Percentiles rank a stretch among this genome's conserved stretches.
Conservation (phyloP, 1,284 basidiomycete genomes). For the Apiotrichum veenhuisii region DNA sequence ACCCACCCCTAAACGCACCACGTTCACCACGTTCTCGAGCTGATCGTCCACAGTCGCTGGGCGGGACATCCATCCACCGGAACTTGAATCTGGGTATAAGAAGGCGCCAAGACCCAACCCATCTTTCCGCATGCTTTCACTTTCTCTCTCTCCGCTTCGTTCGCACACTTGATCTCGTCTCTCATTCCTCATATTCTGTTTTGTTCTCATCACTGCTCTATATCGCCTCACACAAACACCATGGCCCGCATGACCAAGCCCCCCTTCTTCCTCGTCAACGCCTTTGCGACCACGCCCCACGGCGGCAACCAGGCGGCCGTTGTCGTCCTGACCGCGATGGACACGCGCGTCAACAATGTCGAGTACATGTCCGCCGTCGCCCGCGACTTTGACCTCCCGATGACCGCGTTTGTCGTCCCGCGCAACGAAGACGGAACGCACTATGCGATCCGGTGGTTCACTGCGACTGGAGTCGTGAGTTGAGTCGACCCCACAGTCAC, state of each 20-base stretch:
- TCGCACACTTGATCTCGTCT: background rate
- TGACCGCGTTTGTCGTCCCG: conserved; percentile 31
- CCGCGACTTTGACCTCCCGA: conserved; percentile 32
- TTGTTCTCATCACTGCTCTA: too few species aligned
- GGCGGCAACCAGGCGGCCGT: conserved; percentile 41
- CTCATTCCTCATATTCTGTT: background rate
- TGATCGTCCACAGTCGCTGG: too few species aligned
- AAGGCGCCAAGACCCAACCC: too few species aligned
- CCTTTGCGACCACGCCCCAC: conserved; percentile 28
- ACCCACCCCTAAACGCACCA: too few species aligned
- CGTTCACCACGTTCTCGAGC: too few species aligned
- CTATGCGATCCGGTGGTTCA: conserved; percentile 34
- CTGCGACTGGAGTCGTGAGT: conserved; percentile 28
- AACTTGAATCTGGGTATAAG: too few species aligned
- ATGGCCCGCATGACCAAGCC: conserved; percentile 8
- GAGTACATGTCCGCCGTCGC: conserved; percentile 25
- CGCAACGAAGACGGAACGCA: background rate
- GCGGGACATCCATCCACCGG: too few species aligned
- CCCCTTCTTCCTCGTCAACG: conserved; percentile 35
- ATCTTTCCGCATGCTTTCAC: too few species aligned
- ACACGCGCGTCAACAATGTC: conserved; percentile 21
- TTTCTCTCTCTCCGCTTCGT: too few species aligned
- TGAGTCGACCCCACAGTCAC: too few species aligned
- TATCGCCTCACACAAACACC: background rate
- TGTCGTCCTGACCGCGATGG: conserved; percentile 26